Evolutionary conservation across 371 early-diverging fungal genomes (phyloP).

Genomic region (Thermomucor indicae-seudaticae): DNA sequence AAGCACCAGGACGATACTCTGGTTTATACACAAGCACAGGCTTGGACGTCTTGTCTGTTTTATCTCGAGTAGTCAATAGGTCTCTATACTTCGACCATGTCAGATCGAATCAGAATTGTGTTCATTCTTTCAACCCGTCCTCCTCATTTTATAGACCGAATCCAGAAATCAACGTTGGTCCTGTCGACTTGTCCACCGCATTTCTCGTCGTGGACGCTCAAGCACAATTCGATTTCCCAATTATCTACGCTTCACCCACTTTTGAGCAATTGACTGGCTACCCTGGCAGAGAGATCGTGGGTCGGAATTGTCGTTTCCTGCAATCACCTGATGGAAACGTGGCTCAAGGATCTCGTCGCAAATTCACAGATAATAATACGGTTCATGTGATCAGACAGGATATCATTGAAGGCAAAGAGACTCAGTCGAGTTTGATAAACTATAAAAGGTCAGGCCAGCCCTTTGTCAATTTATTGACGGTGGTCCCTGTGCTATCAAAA

Average conservation of each 20-base stretch:
- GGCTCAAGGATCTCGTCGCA: constrained; percentile 46
- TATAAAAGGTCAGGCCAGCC: constrained; percentile 67
- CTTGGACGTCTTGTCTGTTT: constrained; percentile 56
- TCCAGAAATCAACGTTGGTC: constrained; percentile 60
- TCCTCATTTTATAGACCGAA: constrained; percentile 38
- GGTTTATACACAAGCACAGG: constrained; percentile 51
- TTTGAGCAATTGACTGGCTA: constrained; percentile 68
- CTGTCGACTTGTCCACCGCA: constrained; percentile 64
- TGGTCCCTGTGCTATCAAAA: constrained; percentile 58
- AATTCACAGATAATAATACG: constrained; percentile 56
- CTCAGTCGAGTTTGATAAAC: constrained; percentile 64
- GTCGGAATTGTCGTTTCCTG: constrained; percentile 69
- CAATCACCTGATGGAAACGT: constrained; percentile 58
- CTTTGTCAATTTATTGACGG: constrained; percentile 71
- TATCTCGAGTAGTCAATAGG: constrained; percentile 49
- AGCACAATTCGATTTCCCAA: constrained; percentile 47
- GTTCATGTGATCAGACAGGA: constrained; percentile 51
- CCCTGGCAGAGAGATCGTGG: constrained; percentile 48
- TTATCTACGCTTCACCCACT: constrained; percentile 62
- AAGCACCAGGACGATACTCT: background rate
- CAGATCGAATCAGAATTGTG: background rate
- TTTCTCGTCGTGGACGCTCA: constrained; percentile 57
- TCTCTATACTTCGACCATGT: background rate
- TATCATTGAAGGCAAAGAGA: constrained; percentile 51
- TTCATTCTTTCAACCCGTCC: background rate